phyloP scores from a whole-genome alignment of 2,329 filamentous ascomycete species.

The Aureobasidium zeae region DNA sequence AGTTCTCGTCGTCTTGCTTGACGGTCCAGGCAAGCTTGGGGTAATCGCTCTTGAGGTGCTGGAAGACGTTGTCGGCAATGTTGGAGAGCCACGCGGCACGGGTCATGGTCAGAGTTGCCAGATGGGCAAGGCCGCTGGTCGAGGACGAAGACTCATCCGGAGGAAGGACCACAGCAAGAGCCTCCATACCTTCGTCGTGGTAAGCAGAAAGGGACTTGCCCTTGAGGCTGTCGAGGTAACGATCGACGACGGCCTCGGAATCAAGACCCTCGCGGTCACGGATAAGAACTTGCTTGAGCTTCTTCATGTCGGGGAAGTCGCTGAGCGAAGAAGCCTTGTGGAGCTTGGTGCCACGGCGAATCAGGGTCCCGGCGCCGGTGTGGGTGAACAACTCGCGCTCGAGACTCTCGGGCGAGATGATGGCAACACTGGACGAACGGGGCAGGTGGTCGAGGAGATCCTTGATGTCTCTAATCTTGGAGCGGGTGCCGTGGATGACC shows the following conservation, averaged over 20 bases:
- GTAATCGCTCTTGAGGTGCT: constrained; percentile 86
- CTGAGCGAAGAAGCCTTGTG: constrained; percentile 60
- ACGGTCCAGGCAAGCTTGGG: constrained; percentile 93
- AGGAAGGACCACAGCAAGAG: constrained; percentile 78
- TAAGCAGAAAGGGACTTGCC: constrained; percentile 80
- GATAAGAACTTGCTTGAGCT: constrained; percentile 73
- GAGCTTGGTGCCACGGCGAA: constrained; percentile 85
- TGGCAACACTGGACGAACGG: constrained; percentile 86
- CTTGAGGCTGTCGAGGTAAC: constrained; percentile 71
- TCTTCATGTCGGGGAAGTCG: constrained; percentile 65
- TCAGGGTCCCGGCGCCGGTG: constrained; percentile 85
- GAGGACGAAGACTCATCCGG: constrained; percentile 55
- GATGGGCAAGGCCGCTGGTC: constrained; percentile 62
- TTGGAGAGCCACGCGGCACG: constrained; percentile 93
- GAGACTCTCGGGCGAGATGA: constrained; percentile 90
- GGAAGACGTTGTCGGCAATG: constrained; percentile 89
- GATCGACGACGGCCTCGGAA: constrained; percentile 72
- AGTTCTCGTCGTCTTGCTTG: constrained; percentile 87
- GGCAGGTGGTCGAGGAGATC: constrained; percentile 82
- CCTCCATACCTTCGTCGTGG: constrained; percentile 89
- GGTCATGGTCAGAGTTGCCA: constrained; percentile 86
- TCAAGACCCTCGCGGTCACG: constrained; percentile 75
- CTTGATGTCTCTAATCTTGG: constrained; percentile 98
- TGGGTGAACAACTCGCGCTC: constrained; percentile 97
- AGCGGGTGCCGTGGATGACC: constrained; percentile 86